A percentile compares a stretch with the other conserved stretches of the same genome.
These are phyloP conservation scores for Hypoxylon sp. DNA, from an alignment of 2,329 filamentous ascomycete genomes.

Conservation along the genomic window DNA sequence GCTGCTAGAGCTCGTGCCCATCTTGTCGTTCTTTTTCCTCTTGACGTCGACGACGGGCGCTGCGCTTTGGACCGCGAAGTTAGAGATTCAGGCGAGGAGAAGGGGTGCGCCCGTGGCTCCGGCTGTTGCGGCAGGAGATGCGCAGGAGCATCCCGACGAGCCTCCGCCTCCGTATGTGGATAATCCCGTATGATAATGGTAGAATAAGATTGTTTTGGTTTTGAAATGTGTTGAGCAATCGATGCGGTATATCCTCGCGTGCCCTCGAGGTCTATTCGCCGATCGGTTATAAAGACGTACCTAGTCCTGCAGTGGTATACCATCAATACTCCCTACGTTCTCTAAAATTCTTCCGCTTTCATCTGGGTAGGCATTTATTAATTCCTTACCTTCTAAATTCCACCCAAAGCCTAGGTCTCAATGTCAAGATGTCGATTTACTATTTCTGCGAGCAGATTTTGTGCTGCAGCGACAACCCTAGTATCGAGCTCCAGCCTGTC, in stretches of 20 bases:
- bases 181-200: conserved; percentile 50
- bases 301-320: too few relatives aligned
- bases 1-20: conserved; percentile 85
- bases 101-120: conserved; percentile 11
- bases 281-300: too few relatives aligned
- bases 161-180: conserved; percentile 55
- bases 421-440: background rate
- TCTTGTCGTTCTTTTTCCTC: conserved; percentile 93
- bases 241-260: background rate
- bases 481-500: background rate
- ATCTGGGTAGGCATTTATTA: too few relatives aligned
- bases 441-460: background rate
- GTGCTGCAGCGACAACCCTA: background rate
- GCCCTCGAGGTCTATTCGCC: background rate
- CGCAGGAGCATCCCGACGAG: conserved; percentile 46
- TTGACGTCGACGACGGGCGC: conserved; percentile 87
- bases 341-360: too few relatives aligned
- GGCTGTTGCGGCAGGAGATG: conserved; percentile 18
- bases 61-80: conserved; percentile 84
- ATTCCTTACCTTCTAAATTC: background rate
- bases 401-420: background rate
- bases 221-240: background rate
- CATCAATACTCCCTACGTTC: too few relatives aligned
- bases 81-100: conserved; percentile 70
- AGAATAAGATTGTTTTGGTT: too few relatives aligned